Conservation (phyloP, 2,329 filamentous ascomycete species). For the Fusarium camptoceras region DNA sequence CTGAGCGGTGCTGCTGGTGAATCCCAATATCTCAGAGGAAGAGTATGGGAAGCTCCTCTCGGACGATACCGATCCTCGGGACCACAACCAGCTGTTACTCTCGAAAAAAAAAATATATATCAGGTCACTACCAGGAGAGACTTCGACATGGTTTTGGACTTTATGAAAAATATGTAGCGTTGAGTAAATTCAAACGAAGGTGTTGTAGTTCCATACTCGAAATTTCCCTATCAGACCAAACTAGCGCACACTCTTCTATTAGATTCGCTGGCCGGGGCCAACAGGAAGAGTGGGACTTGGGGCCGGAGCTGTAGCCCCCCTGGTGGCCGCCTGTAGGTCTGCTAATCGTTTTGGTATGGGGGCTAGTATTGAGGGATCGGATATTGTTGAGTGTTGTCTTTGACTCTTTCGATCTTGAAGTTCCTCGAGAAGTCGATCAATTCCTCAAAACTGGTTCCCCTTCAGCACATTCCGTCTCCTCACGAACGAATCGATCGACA, state of each 20-base stretch:
- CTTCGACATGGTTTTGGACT: neutral
- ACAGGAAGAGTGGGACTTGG: constrained; percentile 14
- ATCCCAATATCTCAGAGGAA: constrained; percentile 6
- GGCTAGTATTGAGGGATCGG: neutral
- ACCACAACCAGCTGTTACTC: neutral
- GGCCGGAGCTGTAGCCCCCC: neutral
- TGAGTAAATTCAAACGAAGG: constrained; percentile 20
- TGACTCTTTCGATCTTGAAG: neutral
- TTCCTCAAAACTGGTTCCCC: constrained; percentile 36
- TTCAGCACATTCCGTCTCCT: constrained; percentile 42
- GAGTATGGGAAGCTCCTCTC: neutral
- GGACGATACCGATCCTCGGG: neutral
- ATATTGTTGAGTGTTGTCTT: neutral
- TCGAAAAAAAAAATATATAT: neutral
- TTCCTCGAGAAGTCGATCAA: neutral
- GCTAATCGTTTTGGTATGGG: neutral
- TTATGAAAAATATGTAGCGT: neutral
- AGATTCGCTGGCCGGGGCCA: neutral
- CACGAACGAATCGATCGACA: constrained; percentile 40
- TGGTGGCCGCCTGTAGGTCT: neutral
- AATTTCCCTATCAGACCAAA: constrained; percentile 4
- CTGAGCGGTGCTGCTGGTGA: neutral
- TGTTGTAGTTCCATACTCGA: constrained; percentile 13
- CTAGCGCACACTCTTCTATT: constrained; percentile 21
- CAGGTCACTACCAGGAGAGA: neutral